Conservation (phyloP, 805 yeast species). For the Metschnikowia peoriensis region DNA sequence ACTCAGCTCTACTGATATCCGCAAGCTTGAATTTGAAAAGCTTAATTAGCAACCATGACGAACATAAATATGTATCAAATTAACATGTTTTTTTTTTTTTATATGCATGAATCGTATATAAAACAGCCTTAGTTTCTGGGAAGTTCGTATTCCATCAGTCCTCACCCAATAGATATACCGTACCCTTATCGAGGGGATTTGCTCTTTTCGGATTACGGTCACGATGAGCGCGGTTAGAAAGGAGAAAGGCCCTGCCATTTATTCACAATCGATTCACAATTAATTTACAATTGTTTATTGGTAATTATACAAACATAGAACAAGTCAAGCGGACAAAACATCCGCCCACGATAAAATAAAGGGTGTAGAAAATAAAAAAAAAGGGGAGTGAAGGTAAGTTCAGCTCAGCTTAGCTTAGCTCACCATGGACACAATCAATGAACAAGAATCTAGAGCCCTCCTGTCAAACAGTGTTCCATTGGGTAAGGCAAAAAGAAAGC, state of each 20-base stretch:
- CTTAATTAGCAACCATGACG: not conserved
- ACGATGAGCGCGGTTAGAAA: no score
- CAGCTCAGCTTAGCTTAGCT: not conserved
- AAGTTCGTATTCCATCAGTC: not conserved
- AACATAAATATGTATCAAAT: not conserved
- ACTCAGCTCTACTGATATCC: constrained; percentile 78
- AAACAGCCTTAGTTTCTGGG: not conserved
- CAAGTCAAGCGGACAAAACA: constrained; percentile 4
- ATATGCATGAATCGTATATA: not conserved
- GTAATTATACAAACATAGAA: constrained; percentile 14
- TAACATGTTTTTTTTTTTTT: not conserved
- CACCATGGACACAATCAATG: no score
- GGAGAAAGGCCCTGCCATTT: no score
- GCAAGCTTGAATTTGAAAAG: constrained; percentile 34
- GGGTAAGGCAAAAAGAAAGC: not conserved
- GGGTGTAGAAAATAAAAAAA: not conserved
- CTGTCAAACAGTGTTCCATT: no score
- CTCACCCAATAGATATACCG: constrained; percentile 38
- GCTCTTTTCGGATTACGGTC: constrained; percentile 60
- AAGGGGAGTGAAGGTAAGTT: not conserved
- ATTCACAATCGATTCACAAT: no score
- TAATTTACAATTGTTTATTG: constrained; percentile 9
- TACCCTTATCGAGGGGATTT: constrained; percentile 40
- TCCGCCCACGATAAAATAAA: not conserved
- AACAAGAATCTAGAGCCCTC: no score